Evolutionary conservation across 345 rosid species (phyloP), one percentile per base, ranked within the genome.

Genomic region (Clausena lansium): DNA sequence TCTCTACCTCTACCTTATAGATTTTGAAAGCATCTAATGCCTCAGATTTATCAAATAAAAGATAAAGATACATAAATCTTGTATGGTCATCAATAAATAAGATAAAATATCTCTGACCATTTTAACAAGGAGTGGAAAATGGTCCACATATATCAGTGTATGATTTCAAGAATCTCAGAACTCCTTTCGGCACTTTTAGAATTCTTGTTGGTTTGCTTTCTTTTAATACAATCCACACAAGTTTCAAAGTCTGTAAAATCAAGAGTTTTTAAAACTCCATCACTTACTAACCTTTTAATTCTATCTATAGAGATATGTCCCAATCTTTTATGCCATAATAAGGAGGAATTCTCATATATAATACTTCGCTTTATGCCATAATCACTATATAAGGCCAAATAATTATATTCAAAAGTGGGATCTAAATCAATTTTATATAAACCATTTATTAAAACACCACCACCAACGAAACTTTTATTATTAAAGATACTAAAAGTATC

Each of bases 251-350:
- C 0, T 15, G 0, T 1, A 15, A 50, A 50, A 50, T 4, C 55
- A 50, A 15, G 55, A 15, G 7, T 50, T 50, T 47, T 47, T 15
- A 14, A 15, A 50, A 61, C 28, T n/a, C 22, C 17, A 25, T 60
- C 7, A 58, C 61, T 70, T 1, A 70, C 36, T 22, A 61, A 30
- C 24, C 35, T 45, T 32, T 77, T 70, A 39, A 61, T 70, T 70
- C 63, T 77, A 2, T 61, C 27, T 6, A 59, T 77, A 4, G 47
- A 77, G 75, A 77, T 77, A 6, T 69, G 68, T 2, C 74, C 2
- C 6, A 77, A 70, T 77, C 35, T 77, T 24, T 7, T 9, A 0
- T 77, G 33, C 45, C 50, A 39, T 9, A 69, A 57, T 0, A 9
- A 38, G 17, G 30, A 77, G 22, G 45, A 77, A 2, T 39, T 19